Percentiles rank a stretch among this genome's conserved stretches.
phyloP scores from a whole-genome alignment of 2,329 filamentous ascomycete genomes.

The Tolypocladium capitatum region DNA sequence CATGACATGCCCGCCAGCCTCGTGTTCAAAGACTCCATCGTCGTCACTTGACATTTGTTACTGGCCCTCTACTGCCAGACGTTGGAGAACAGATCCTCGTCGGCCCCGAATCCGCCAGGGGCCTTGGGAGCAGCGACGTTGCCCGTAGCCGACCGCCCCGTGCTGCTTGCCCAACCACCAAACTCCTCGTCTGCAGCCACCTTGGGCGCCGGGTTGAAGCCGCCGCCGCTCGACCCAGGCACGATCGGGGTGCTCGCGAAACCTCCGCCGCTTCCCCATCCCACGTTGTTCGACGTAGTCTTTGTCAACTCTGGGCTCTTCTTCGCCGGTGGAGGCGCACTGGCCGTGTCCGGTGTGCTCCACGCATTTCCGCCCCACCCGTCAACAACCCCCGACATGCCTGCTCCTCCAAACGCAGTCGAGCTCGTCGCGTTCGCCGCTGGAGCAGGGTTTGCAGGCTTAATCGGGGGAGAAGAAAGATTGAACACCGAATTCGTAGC shows the following conservation, averaged over 20 bases:
- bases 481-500: conserved; percentile 63
- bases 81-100: conserved; percentile 88
- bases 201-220: conserved; percentile 51
- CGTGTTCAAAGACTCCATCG: conserved; percentile 10
- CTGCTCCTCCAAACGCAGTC: conserved; percentile 24
- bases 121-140: conserved; percentile 36
- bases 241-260: conserved; percentile 48
- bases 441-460: conserved; percentile 29
- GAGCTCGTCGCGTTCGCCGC: conserved; percentile 19
- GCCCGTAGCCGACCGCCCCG: conserved; percentile 27
- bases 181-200: conserved; percentile 89
- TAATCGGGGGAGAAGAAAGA: conserved; percentile 44
- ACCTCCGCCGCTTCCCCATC: conserved; percentile 38
- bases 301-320: conserved; percentile 45
- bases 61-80: conserved; percentile 62
- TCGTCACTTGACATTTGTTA: background rate
- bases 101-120: conserved; percentile 46
- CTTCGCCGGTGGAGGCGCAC: conserved; percentile 27
- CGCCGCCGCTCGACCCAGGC: conserved; percentile 48
- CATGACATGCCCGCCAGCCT: conserved; percentile 14
- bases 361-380: conserved; percentile 85
- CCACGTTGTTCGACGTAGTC: conserved; percentile 45
- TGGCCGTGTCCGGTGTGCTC: conserved; percentile 38
- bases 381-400: conserved; percentile 48
- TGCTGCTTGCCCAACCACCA: conserved; percentile 79